These are phyloP conservation scores for Trichophyton rubrum DNA, from an alignment of 2,329 filamentous ascomycete species.

Conservation along the genomic window DNA sequence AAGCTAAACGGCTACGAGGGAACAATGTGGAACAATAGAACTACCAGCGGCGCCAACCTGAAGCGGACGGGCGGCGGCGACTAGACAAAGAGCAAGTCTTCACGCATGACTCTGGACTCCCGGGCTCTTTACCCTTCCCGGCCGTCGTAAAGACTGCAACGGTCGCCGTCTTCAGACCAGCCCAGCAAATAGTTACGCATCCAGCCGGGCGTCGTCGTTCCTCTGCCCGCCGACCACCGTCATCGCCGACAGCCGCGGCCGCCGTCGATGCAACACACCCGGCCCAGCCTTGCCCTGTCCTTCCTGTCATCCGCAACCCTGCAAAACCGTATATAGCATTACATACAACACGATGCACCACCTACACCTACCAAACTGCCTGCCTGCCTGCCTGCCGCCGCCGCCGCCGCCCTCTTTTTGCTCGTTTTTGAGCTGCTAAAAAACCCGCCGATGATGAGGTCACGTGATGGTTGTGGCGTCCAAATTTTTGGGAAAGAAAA, in stretches of 20 bases:
- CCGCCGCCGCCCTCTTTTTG: too few species aligned
- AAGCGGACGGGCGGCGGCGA: not conserved
- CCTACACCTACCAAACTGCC: too few species aligned
- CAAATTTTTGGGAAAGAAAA: conserved; percentile 1
- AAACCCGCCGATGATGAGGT: not conserved
- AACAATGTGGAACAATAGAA: not conserved
- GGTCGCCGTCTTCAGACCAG: not conserved
- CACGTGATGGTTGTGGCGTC: not conserved
- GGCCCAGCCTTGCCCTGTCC: not conserved
- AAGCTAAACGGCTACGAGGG: not conserved
- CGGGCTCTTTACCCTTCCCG: too few species aligned
- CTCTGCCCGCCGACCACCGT: not conserved
- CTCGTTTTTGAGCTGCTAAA: not conserved
- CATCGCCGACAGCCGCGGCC: not conserved
- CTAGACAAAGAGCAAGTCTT: not conserved
- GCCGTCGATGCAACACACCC: not conserved
- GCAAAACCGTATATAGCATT: not conserved
- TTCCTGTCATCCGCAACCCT: not conserved
- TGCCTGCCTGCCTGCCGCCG: too few species aligned
- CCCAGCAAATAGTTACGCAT: not conserved
- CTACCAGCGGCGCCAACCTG: not conserved
- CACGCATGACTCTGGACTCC: not conserved
- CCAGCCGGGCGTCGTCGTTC: not conserved
- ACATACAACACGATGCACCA: not conserved
- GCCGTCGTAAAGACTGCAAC: too few species aligned